phyloP scores from a whole-genome alignment of 495 filamentous ascomycete genomes.

The Thermochaetoides thermophila region DNA sequence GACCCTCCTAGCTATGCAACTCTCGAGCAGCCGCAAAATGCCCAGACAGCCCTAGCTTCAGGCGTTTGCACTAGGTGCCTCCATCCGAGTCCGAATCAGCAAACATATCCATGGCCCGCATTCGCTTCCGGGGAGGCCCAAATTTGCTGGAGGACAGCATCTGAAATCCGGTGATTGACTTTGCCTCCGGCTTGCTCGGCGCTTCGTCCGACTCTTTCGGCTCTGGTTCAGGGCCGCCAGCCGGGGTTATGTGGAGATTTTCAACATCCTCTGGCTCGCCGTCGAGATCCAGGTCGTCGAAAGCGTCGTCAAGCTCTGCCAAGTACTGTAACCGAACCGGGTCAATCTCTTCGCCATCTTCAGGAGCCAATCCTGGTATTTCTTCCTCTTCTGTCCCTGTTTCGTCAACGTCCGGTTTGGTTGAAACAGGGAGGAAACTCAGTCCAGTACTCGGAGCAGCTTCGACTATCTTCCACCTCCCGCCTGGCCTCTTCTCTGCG shows the following conservation, averaged over 20 bases:
- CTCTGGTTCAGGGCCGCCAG: too few relatives aligned
- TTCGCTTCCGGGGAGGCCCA: conserved; percentile 36
- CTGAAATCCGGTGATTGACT: conserved; percentile 13
- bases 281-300: conserved; percentile 17
- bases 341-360: conserved; percentile 20
- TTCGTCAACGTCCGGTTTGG: conserved; percentile 11
- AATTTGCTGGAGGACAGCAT: conserved; percentile 15
- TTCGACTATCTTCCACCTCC: conserved; percentile 61
- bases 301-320: conserved; percentile 11
- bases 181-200: conserved; percentile 6
- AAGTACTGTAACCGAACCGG: conserved; percentile 11
- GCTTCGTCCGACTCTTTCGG: conserved; percentile 3
- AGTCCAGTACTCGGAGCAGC: conserved; percentile 27
- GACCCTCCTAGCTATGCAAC: too few relatives aligned
- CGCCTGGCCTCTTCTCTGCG: conserved; percentile 35
- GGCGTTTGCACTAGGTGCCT: conserved; percentile 4
- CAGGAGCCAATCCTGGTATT: too few relatives aligned
- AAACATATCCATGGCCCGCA: conserved; percentile 92
- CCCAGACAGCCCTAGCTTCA: too few relatives aligned
- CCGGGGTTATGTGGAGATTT: conserved; percentile 7
- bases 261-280: conserved; percentile 14
- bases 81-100: conserved; percentile 43
- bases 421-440: conserved; percentile 24
- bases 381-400: too few relatives aligned
- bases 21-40: too few relatives aligned